Conservation (phyloP, 352 stramenopile species). For the Vaucheria bursata region DNA sequence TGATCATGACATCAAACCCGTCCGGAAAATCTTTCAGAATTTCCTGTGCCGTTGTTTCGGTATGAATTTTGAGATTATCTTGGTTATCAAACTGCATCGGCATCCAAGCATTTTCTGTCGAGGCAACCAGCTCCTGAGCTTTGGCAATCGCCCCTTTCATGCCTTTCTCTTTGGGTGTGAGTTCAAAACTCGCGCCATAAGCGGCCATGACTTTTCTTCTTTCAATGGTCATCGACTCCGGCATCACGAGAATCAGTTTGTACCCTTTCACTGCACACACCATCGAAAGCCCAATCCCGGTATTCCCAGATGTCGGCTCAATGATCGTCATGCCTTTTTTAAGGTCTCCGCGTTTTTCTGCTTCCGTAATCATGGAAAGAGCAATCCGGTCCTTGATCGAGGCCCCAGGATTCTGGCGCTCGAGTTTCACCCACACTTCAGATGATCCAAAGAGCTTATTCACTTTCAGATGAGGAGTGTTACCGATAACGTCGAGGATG, state of each 20-base stretch:
- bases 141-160: slow-evolving; percentile 79
- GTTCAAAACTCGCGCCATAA: slow-evolving; percentile 59
- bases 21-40: slow-evolving; percentile 55
- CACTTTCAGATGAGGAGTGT: not conserved
- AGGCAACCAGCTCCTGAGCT: slow-evolving; percentile 68
- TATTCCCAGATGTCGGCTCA: slow-evolving; percentile 87
- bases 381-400: slow-evolving; percentile 86
- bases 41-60: slow-evolving; percentile 65
- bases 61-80: slow-evolving; percentile 79
- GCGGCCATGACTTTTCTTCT: slow-evolving; percentile 85
- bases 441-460: slow-evolving; percentile 24
- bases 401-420: slow-evolving; percentile 73
- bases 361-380: slow-evolving; percentile 79
- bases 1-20: slow-evolving; percentile 70
- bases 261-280: slow-evolving; percentile 75
- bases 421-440: slow-evolving; percentile 62
- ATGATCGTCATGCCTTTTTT: slow-evolving; percentile 68
- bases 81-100: slow-evolving; percentile 92
- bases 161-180: slow-evolving; percentile 74
- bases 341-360: slow-evolving; percentile 71
- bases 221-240: slow-evolving; percentile 81
- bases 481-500: not conserved
- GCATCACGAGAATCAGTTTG: slow-evolving; percentile 56
- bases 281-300: slow-evolving; percentile 82
- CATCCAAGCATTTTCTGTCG: slow-evolving; percentile 29